Evolutionary conservation across 192 early-diverging fungal species (phyloP).

Genomic region (Backusella morwellensis): DNA sequence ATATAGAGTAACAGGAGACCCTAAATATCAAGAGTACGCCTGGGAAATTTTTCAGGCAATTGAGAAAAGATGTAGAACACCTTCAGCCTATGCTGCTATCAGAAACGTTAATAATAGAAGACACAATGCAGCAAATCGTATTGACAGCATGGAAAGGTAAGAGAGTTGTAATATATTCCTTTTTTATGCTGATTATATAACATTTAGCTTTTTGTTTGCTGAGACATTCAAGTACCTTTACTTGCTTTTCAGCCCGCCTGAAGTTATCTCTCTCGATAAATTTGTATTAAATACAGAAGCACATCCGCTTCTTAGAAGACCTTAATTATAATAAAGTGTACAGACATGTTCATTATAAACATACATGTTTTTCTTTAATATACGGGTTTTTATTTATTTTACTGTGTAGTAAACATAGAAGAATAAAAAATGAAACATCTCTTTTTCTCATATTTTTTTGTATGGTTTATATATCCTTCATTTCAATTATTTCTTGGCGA

Average conservation of each 20-base stretch:
- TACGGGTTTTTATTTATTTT: background rate
- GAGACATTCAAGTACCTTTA: slow-evolving; percentile 75
- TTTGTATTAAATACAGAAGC: slow-evolving; percentile 76
- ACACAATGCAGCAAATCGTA: slow-evolving; percentile 6
- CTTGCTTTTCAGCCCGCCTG: slow-evolving; percentile 54
- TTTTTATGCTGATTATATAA: background rate
- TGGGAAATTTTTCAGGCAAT: slow-evolving; percentile 61
- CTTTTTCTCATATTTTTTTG: slow-evolving; percentile 49
- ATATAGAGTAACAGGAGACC: slow-evolving; percentile 72
- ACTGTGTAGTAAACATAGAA: background rate
- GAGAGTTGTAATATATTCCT: no score
- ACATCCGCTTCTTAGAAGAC: slow-evolving; percentile 42
- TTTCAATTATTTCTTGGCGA: slow-evolving; percentile 61
- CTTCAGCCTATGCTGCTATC: slow-evolving; percentile 44
- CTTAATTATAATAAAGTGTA: background rate
- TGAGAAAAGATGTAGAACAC: slow-evolving; percentile 47
- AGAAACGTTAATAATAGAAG: slow-evolving; percentile 26
- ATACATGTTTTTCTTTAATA: background rate
- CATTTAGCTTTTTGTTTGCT: slow-evolving; percentile 57
- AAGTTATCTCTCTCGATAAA: slow-evolving; percentile 52
- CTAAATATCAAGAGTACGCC: slow-evolving; percentile 62
- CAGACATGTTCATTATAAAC: background rate
- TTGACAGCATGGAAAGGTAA: slow-evolving; percentile 33
- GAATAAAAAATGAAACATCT: background rate
- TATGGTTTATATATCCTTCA: slow-evolving; percentile 53